phyloP scores from a whole-genome alignment of 2,329 filamentous ascomycete genomes.

The Hymenoscyphus infarciens region DNA sequence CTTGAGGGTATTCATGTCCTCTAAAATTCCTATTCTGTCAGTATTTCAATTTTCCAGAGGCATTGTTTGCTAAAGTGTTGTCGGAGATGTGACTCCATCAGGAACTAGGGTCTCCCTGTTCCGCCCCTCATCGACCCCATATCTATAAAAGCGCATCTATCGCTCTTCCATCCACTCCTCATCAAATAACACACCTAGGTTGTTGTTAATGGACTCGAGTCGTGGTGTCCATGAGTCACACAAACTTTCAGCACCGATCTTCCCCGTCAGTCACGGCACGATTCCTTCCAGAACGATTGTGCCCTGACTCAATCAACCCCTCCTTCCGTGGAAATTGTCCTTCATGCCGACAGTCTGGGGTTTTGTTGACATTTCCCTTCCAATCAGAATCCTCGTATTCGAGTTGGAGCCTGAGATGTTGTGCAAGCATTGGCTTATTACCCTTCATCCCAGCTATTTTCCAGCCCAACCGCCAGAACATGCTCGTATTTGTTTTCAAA shows the following conservation, averaged over 20 bases:
- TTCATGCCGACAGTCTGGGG: background rate
- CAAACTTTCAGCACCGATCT: background rate
- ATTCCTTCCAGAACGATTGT: background rate
- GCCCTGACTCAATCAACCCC: background rate
- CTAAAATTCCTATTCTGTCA: background rate
- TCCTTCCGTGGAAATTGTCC: background rate
- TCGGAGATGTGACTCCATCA: background rate
- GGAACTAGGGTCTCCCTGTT: background rate
- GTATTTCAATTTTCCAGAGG: background rate
- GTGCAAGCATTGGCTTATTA: background rate
- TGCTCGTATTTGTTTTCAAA: background rate
- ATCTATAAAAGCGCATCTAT: slow-evolving; percentile 3
- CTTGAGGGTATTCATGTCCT: background rate
- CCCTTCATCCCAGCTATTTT: background rate
- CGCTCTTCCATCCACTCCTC: background rate
- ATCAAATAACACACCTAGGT: slow-evolving; percentile 5
- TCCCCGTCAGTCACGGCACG: background rate
- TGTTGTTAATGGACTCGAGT: background rate
- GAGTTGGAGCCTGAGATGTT: background rate
- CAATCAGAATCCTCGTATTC: background rate
- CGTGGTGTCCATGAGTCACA: background rate
- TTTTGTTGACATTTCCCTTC: background rate
- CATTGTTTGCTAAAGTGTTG: background rate
- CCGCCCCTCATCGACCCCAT: slow-evolving; percentile 3
- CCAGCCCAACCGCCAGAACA: background rate